Base-by-base conservation (phyloP, 305 asterid species). In the Nicotiana rustica region DNA sequence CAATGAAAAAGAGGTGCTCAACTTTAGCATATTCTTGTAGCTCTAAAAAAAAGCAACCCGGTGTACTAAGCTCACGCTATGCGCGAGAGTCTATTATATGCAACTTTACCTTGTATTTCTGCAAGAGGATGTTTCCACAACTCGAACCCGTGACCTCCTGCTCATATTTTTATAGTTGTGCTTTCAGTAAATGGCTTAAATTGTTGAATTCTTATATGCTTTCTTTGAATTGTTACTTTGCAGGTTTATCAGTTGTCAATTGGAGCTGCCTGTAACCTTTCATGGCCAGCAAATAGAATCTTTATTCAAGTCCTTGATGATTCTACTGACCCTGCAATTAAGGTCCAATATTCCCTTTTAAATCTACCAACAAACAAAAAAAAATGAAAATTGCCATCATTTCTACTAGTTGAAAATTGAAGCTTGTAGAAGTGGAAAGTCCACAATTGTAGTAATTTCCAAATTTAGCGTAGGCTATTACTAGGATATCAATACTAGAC, bases 301-400 rank as follows among this genome's bases (percentile, higher is more conserved):
- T 82, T 88, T 14, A 81, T 88, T 79, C 90, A 88, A 84, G 86
- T 88, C 70, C 90, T 88, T 66, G 90, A 88, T 80, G 89, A 88
- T 80, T 88, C 89, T 67, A 86, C 89, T 12, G 89, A 88, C 56
- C 86, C 85, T 10, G 38, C 84, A 35, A 84, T 82, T 67, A 88
- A 88, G 90, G 90, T 85, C 57, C 59, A 55, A 31, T 21, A 21
- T 56, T 59, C 25, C 65, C 65, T 59, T 59, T 3, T 59, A 59
- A 59, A 59, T n/a, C 13, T 59, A 59, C 4, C 29, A n/a, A 59
- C 21, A 59, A 6, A 57, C 19, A 57, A n/a, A 59, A n/a, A 29
- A 3, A 59, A 59, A 59, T 2, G 10, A 6, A 19, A 44, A 59
- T 7, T 59, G 29, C 1, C 29, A n/a, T 59, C 65, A n/a, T 59